These are phyloP conservation scores for Benincasa hispida DNA, from an alignment of 306 rosid genomes.

Conservation along the genomic window DNA sequence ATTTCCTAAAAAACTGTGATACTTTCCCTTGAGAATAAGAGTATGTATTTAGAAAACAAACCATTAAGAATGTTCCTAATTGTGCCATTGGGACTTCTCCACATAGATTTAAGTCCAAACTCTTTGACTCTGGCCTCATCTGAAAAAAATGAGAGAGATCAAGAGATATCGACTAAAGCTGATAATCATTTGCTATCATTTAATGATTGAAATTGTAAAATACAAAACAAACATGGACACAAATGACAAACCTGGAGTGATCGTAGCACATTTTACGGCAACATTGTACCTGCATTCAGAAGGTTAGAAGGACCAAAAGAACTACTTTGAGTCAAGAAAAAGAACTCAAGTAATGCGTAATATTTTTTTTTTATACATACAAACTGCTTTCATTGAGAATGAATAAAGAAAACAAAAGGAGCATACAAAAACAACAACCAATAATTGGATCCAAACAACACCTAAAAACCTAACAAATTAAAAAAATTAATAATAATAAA, in stretches of 20 bases:
- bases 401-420: no score
- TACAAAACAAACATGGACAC: slow-evolving; percentile 1
- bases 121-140: slow-evolving; percentile 93
- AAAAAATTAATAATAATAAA: no score
- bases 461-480: no score
- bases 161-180: neutral
- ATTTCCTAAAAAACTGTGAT: neutral
- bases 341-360: neutral
- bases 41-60: slow-evolving; percentile 18
- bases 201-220: neutral
- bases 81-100: slow-evolving; percentile 99
- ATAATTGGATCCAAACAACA: no score
- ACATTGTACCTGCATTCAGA: slow-evolving; percentile 62
- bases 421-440: no score
- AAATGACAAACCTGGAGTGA: slow-evolving; percentile 71
- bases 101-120: slow-evolving; percentile 89
- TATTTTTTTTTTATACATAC: no score
- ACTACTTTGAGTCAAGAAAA: neutral
- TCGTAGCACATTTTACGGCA: slow-evolving; percentile 95
- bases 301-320: slow-evolving; percentile 1
- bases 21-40: neutral
- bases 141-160: slow-evolving; percentile 21
- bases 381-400: no score
- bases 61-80: slow-evolving; percentile 87
- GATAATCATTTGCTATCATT: neutral